Evolutionary conservation across 1,139 yeast species (phyloP), one percentile per base, ranked within the genome.

Genomic region (Taphrina sp.): DNA sequence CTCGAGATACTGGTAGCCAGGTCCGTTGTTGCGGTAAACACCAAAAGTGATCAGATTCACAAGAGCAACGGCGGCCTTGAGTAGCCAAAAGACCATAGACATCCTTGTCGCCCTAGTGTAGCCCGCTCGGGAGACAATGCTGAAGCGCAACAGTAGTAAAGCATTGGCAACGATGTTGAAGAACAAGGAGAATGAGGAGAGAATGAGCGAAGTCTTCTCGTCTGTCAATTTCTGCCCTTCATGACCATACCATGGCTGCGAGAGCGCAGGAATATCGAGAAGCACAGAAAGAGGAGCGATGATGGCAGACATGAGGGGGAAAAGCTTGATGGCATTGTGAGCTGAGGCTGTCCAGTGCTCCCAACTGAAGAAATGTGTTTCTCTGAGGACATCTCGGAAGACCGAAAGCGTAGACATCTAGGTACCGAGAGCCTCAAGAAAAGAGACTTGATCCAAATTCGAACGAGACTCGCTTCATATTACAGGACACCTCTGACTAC

Each of bases 181-280:
- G 29, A 42, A 41, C 14, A 52, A 33, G 5, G 49, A 41, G 23
- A 52, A 35, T 7, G 43, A 17, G 8, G 56, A 52, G 7, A 52
- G 49, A 1, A 52, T 35, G 17, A 52, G 28, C 16, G 42, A 41
- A 17, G 37, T 34, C 28, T 8, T 35, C 16, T 41, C 49, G 17
- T 52, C 56, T 28, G 56, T 49, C 14, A 49, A 20, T 16, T n/a
- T 10, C 31, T 41, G 36, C 10, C 14, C 31, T 26, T 52, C 56
- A n/a, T 23, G 16, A 22, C 56, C 56, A 10, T 52, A 42, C 56
- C 56, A 52, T 8, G 49, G 56, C 29, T 52, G 56, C 5, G 47
- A 19, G 20, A 52, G 36, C n/a, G 56, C 47, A 10, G 56, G 56
- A 3, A 52, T 42, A 28, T 41, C 56, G 12, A 26, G 12, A 8